Conservation (phyloP, 257 asterid genomes). For the Thymus quinquecostatus region DNA sequence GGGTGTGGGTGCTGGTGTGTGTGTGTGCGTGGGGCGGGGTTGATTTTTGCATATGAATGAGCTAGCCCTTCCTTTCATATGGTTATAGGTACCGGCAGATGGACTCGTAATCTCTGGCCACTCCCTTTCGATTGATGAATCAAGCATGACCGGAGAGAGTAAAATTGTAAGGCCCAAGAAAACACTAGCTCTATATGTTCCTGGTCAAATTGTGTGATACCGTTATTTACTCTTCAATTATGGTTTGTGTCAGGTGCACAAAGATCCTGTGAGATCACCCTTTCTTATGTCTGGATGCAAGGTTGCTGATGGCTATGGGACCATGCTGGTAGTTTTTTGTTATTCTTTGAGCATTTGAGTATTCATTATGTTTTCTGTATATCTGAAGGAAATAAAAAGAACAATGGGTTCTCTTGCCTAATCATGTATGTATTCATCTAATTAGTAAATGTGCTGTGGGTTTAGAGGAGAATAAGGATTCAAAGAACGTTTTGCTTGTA, state of each 20-base stretch:
- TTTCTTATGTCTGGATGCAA: constrained; percentile 97
- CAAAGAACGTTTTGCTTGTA: constrained; percentile 17
- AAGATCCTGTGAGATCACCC: constrained; percentile 73
- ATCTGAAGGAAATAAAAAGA: constrained; percentile 18
- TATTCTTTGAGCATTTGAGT: constrained; percentile 11
- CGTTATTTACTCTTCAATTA: constrained; percentile 27
- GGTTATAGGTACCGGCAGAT: constrained; percentile 89
- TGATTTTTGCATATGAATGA: constrained; percentile 16
- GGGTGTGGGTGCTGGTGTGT: neutral
- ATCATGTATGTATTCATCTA: constrained; percentile 6
- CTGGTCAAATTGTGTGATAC: neutral
- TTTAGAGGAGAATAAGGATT: neutral
- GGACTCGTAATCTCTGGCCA: constrained; percentile 81
- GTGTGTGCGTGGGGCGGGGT: neutral
- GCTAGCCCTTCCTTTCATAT: constrained; percentile 25
- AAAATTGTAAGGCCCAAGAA: constrained; percentile 64
- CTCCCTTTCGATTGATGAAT: constrained; percentile 90
- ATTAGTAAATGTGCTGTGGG: neutral
- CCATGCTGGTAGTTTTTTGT: constrained; percentile 70
- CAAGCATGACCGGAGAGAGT: constrained; percentile 99
- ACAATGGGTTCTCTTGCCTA: neutral
- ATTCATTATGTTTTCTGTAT: constrained; percentile 12
- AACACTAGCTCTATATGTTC: constrained; percentile 18
- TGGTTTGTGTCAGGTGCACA: constrained; percentile 62
- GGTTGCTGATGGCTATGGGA: constrained; percentile 95